These are phyloP conservation scores for Agaricus blazei DNA, from an alignment of 768 basidiomycete species.

Conservation along the genomic window DNA sequence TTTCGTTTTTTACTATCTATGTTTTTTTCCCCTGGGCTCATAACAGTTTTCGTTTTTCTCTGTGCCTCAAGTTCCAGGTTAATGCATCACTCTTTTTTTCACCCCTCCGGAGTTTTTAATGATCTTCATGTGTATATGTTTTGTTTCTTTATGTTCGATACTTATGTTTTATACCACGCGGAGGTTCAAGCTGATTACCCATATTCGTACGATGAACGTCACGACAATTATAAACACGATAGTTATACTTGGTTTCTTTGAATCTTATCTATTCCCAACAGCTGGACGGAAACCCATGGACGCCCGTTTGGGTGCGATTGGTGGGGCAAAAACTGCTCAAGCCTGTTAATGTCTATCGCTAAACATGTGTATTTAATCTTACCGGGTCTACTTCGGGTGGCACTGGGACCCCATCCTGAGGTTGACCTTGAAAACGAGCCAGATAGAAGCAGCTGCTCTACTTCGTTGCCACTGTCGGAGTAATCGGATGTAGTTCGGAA, in stretches of 20 bases:
- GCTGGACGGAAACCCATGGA: constrained; percentile 43
- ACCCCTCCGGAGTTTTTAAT: no score
- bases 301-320: constrained; percentile 26
- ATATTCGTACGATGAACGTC: not conserved
- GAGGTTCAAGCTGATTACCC: not conserved
- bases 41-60: no score
- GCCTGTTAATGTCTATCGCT: not conserved
- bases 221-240: no score
- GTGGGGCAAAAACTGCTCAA: constrained; percentile 37
- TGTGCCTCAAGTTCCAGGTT: no score
- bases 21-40: no score
- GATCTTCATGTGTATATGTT: no score
- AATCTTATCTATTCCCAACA: constrained; percentile 14
- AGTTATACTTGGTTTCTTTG: not conserved
- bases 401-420: constrained; percentile 1
- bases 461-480: constrained; percentile 66
- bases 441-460: constrained; percentile 58
- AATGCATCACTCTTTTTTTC: no score
- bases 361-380: not conserved
- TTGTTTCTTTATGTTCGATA: no score
- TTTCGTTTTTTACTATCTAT: no score
- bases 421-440: constrained; percentile 15
- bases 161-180: no score
- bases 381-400: constrained; percentile 6
- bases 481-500: constrained; percentile 49